A percentile compares a stretch with the other conserved stretches of the same genome.
phyloP scores from a whole-genome alignment of 2,329 filamentous ascomycete genomes.

The Pseudogymnoascus sp. region DNA sequence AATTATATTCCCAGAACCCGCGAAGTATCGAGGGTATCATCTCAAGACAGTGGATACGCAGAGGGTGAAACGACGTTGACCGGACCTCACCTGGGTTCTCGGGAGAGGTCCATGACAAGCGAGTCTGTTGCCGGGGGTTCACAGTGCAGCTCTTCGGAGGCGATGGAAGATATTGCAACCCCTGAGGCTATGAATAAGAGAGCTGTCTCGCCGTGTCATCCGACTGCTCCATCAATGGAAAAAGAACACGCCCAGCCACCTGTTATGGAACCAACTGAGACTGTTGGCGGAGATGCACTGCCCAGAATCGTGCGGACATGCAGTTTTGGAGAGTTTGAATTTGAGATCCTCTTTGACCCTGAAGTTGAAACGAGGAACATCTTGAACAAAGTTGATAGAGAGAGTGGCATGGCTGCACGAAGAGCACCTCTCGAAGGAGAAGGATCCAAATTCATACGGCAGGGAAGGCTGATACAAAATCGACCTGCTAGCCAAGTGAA shows the following conservation, averaged over 20 bases:
- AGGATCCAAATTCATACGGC: background rate
- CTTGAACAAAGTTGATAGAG: background rate
- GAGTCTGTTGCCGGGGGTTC: background rate
- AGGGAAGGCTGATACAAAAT: background rate
- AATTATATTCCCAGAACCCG: background rate
- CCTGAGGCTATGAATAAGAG: background rate
- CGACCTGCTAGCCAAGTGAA: background rate
- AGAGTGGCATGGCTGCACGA: background rate
- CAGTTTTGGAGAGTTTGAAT: background rate
- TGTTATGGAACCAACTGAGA: background rate
- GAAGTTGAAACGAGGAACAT: background rate
- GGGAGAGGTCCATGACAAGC: background rate
- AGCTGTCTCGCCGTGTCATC: background rate
- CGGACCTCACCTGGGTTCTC: background rate
- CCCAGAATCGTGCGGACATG: background rate
- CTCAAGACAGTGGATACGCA: background rate
- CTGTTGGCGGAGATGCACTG: background rate
- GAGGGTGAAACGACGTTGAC: background rate
- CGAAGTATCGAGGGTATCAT: background rate
- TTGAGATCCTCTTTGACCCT: background rate
- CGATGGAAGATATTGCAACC: background rate
- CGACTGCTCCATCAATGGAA: background rate
- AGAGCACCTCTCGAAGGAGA: background rate
- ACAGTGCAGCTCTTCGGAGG: background rate
- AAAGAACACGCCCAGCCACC: background rate